Percentiles rank a stretch among this genome's conserved stretches.
phyloP scores from a whole-genome alignment of 2,329 filamentous ascomycete species.

The Diaporthe amygdali region DNA sequence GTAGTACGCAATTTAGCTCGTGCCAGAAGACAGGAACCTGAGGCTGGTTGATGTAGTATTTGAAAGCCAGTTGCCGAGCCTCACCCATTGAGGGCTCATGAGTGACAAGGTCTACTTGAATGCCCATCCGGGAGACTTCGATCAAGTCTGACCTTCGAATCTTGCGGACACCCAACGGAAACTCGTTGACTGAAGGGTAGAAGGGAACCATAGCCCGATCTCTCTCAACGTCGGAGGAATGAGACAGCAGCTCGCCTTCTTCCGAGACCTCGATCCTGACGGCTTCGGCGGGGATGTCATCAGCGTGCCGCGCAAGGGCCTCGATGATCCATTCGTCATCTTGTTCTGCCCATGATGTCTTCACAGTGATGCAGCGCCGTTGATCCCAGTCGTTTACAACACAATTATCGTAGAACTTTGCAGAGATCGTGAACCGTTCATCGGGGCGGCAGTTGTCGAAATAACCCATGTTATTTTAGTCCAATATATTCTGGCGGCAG shows the following conservation, averaged over 20 bases:
- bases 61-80: slow-evolving; percentile 36
- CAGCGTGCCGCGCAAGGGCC: slow-evolving; percentile 14
- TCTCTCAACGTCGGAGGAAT: slow-evolving; percentile 2
- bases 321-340: slow-evolving; percentile 20
- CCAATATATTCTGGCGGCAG: too few relatives aligned
- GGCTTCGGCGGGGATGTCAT: slow-evolving; percentile 23
- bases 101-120: slow-evolving; percentile 22
- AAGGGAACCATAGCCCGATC: slow-evolving; percentile 20
- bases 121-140: slow-evolving; percentile 24
- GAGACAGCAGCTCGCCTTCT: slow-evolving; percentile 7
- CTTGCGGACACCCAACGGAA: slow-evolving; percentile 5
- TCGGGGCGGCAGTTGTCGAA: not conserved
- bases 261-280: slow-evolving; percentile 8
- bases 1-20: slow-evolving; percentile 41
- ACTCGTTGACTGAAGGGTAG: slow-evolving; percentile 12
- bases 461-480: not conserved
- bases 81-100: slow-evolving; percentile 19
- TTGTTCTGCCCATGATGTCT: not conserved
- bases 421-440: not conserved
- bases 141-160: slow-evolving; percentile 22
- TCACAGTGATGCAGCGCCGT: slow-evolving; percentile 12
- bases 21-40: slow-evolving; percentile 34
- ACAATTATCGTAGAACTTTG: not conserved
- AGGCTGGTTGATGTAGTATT: slow-evolving; percentile 38
- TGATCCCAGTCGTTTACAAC: slow-evolving; percentile 6